Conservation (phyloP, 257 asterid species). For the Eucommia ulmoides region DNA sequence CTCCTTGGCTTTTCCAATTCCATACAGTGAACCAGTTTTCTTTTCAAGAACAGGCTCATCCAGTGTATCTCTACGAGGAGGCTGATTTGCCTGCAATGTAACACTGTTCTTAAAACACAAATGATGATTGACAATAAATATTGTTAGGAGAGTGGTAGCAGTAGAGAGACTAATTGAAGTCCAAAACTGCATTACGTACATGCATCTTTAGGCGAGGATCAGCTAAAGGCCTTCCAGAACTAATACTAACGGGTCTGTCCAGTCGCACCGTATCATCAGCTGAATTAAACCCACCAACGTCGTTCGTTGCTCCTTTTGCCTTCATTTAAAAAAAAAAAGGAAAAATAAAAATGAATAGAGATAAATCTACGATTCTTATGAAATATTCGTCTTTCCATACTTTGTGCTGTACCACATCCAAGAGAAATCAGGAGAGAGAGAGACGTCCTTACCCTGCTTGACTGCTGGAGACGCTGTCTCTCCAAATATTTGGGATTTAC, state of each 20-base stretch:
- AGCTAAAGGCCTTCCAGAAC: constrained; percentile 48
- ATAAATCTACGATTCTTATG: no score
- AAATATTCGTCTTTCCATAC: no score
- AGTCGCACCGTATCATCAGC: constrained; percentile 36
- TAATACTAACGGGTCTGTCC: constrained; percentile 37
- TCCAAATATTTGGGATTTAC: constrained; percentile 86
- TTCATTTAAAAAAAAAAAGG: constrained; percentile 19
- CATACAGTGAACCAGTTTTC: constrained; percentile 23
- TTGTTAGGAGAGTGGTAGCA: no score
- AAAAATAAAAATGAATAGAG: no score
- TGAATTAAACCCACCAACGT: constrained; percentile 27
- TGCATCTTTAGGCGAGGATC: constrained; percentile 47
- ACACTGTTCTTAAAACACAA: no score
- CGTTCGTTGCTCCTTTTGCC: constrained; percentile 40
- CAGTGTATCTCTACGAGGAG: constrained; percentile 30
- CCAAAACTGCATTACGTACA: neutral
- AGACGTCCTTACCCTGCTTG: constrained; percentile 54
- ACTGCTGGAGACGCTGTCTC: constrained; percentile 57
- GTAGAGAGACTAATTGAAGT: no score
- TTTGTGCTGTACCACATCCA: no score
- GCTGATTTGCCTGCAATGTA: constrained; percentile 41
- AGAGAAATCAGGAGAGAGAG: no score
- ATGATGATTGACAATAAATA: no score
- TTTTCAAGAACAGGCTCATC: constrained; percentile 33
- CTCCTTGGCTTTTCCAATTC: constrained; percentile 32